These are phyloP conservation scores for Saccharomycopsis sp. DNA, from an alignment of 805 yeast species.

Conservation along the genomic window DNA sequence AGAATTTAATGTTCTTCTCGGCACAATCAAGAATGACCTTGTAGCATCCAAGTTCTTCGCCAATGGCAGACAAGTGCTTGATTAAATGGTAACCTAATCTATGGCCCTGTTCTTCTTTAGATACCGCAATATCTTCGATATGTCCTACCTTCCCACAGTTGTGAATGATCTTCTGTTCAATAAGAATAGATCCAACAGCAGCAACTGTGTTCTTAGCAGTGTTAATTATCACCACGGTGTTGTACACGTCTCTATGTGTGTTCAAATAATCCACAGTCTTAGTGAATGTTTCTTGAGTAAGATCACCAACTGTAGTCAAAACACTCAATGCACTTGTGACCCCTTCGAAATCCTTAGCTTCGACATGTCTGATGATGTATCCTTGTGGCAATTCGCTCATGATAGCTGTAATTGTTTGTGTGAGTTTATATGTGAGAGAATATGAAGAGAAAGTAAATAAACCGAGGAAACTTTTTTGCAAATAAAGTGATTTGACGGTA, in stretches of 20 bases:
- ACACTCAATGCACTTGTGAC: conserved; percentile 56
- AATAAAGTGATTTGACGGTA: neutral
- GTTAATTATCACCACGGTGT: conserved; percentile 62
- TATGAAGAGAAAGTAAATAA: neutral
- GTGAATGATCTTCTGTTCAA: conserved; percentile 82
- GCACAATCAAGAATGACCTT: conserved; percentile 88
- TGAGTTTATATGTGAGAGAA: neutral
- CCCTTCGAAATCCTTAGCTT: conserved; percentile 54
- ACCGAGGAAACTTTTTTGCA: neutral
- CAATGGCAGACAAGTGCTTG: conserved; percentile 52
- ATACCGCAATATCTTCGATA: conserved; percentile 89
- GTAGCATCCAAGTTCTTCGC: conserved; percentile 61
- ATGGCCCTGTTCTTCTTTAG: conserved; percentile 70
- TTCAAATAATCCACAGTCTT: conserved; percentile 56
- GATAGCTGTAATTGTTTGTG: neutral
- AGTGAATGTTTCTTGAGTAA: conserved; percentile 44
- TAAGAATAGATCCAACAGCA: conserved; percentile 75
- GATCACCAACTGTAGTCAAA: conserved; percentile 78
- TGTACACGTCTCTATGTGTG: conserved; percentile 44
- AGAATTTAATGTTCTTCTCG: conserved; percentile 73
- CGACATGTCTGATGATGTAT: conserved; percentile 56
- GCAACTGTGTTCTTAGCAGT: conserved; percentile 44
- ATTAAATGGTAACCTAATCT: conserved; percentile 69
- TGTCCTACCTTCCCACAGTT: conserved; percentile 84
- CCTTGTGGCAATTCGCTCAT: conserved; percentile 46